A percentile compares a stretch with the other conserved stretches of the same genome.
These are phyloP conservation scores for Primulina tabacum DNA, from an alignment of 257 asterid species.

Conservation along the genomic window DNA sequence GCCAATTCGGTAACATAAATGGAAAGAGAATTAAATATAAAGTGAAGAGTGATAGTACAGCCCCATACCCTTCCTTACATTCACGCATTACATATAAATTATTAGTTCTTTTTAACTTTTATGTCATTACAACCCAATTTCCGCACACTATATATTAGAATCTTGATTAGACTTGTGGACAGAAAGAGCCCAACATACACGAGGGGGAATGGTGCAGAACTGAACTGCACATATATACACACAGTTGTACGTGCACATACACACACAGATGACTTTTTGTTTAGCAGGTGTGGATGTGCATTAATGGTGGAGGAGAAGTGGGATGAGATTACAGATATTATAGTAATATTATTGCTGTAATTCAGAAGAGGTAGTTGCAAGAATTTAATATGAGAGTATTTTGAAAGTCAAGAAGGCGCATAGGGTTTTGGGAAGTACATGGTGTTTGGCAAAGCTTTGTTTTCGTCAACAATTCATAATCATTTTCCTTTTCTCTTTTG, in stretches of 20 bases:
- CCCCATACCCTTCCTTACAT: constrained; percentile 48
- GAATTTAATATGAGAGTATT: constrained; percentile 34
- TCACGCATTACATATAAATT: constrained; percentile 19
- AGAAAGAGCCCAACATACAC: constrained; percentile 58
- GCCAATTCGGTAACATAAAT: constrained; percentile 45
- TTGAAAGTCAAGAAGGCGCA: constrained; percentile 49
- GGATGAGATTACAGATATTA: constrained; percentile 23
- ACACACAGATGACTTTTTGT: constrained; percentile 11
- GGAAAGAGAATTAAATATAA: constrained; percentile 55
- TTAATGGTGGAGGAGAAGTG: constrained; percentile 37
- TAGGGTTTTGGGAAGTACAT: constrained; percentile 39
- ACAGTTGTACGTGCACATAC: background rate
- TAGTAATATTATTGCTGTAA: constrained; percentile 35
- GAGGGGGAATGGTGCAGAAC: constrained; percentile 27
- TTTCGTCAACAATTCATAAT: background rate
- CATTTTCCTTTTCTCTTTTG: no score
- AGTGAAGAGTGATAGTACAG: constrained; percentile 31
- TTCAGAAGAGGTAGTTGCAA: constrained; percentile 43
- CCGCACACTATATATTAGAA: constrained; percentile 47
- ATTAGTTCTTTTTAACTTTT: constrained; percentile 43
- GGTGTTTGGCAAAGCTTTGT: constrained; percentile 29
- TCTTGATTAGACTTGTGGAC: constrained; percentile 37
- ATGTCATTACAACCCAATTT: constrained; percentile 11
- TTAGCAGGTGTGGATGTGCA: constrained; percentile 29
- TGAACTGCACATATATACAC: background rate